Percentiles rank a stretch among this genome's conserved stretches.
These are phyloP conservation scores for Hibiscus trionum DNA, from an alignment of 345 rosid genomes.

Conservation along the genomic window DNA sequence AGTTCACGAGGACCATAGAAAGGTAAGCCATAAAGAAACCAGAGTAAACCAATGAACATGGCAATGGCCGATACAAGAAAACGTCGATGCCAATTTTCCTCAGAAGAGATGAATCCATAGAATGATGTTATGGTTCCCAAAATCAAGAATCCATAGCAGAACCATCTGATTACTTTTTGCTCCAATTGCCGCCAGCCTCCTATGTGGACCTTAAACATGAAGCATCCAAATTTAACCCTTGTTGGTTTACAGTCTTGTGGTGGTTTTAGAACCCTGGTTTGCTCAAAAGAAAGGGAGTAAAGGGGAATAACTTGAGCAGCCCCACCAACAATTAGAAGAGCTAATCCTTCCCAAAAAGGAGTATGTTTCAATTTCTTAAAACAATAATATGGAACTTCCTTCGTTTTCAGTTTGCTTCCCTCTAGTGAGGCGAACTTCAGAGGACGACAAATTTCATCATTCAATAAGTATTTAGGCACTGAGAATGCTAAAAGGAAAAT, in stretches of 20 bases:
- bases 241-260: background rate
- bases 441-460: background rate
- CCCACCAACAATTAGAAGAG: background rate
- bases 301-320: slow-evolving; percentile 11
- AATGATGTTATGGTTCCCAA: background rate
- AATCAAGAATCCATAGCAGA: background rate
- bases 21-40: slow-evolving; percentile 6
- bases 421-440: too few relatives aligned
- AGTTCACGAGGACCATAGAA: background rate
- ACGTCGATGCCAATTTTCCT: background rate
- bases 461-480: background rate
- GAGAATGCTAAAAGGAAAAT: background rate
- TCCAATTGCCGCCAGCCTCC: background rate
- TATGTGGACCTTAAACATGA: background rate
- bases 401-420: too few relatives aligned
- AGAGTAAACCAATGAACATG: background rate
- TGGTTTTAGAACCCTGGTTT: background rate
- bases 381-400: background rate
- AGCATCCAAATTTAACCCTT: background rate
- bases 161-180: background rate
- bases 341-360: slow-evolving; percentile 1
- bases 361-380: background rate
- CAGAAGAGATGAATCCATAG: background rate
- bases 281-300: background rate
- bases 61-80: background rate